A percentile compares a stretch with the other conserved stretches of the same genome.
phyloP scores from a whole-genome alignment of 768 basidiomycete species.

The Boletus vermiculosoides region DNA sequence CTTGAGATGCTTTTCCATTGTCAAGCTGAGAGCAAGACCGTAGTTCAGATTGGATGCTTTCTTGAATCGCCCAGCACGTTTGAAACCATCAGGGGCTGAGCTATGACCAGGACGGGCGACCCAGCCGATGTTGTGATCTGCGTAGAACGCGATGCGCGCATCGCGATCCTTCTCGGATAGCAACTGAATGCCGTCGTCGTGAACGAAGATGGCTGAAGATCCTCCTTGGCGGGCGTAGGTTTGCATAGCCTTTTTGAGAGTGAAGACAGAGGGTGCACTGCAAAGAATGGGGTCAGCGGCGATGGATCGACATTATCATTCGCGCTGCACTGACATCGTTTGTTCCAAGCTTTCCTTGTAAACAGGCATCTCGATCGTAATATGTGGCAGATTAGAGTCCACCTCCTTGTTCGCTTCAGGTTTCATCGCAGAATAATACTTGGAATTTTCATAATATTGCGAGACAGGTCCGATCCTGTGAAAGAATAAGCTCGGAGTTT shows the following conservation, averaged over 20 bases:
- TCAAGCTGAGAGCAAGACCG: conserved; percentile 47
- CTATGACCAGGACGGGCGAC: conserved; percentile 54
- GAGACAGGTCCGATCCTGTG: conserved; percentile 76
- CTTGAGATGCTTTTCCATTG: conserved; percentile 36
- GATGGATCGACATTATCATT: background rate
- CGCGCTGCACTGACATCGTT: conserved; percentile 62
- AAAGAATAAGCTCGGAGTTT: background rate
- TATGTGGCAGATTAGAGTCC: conserved; percentile 65
- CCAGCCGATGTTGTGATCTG: conserved; percentile 57
- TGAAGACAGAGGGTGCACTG: conserved; percentile 68
- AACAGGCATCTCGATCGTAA: conserved; percentile 82
- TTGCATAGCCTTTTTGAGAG: conserved; percentile 60
- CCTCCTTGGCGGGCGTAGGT: conserved; percentile 67
- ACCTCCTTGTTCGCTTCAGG: conserved; percentile 62
- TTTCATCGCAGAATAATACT: conserved; percentile 72
- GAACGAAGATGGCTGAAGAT: conserved; percentile 54
- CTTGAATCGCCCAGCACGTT: conserved; percentile 81
- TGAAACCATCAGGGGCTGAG: conserved; percentile 23
- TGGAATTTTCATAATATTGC: conserved; percentile 82
- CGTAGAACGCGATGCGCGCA: conserved; percentile 51
- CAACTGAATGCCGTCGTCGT: conserved; percentile 61
- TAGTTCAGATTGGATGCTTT: conserved; percentile 94
- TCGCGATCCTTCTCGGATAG: conserved; percentile 46
- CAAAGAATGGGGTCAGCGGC: background rate
- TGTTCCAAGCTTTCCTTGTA: conserved; percentile 84